Base-by-base conservation (phyloP, 306 rosid genomes). In the Fagus crenata region DNA sequence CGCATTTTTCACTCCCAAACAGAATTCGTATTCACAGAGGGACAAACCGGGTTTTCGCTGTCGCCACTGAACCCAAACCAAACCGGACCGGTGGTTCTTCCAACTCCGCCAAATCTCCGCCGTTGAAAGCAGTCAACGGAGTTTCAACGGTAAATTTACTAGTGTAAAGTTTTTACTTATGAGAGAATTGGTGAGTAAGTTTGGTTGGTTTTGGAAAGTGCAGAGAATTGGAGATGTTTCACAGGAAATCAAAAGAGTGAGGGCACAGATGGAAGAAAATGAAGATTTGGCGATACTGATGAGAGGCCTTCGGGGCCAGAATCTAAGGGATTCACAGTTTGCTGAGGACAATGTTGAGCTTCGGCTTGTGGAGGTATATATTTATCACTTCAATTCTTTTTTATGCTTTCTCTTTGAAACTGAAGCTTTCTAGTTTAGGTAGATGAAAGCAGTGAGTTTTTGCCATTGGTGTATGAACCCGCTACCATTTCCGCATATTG, bases 221-320 rank as follows among this genome's bases (percentile, higher is more conserved):
- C 91, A 90, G 98, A 89, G 77, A 83, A 90, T 95, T 67, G 98
- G 98, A 53, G 96, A 90, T 75, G 97, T 95, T 84, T 95, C 98
- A 3, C 83, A 89, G 83, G 98, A 95, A 76, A 95, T 95, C 59
- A 95, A 92, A 87, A 81, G 97, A 78, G 97, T 95, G 55, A 86
- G 98, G 73, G 98, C 97, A 22, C 98, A 90, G 81, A 92, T 95
- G 97, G 98, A 95, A 83, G 96, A 92, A 73, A 83, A 95, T 37
- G 98, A 95, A 82, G 93, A 95, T 53, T 76, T 95, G 81, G 90
- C 98, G 12, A 68, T 89, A 69, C 97, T 95, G 72, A 95, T 95
- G 98, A 89, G 89, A 87, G 98, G 98, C 65, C 97, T 95, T 14
- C 86, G 98, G 2, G 98, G 98, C 2, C 96, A 90, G 81, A 95